These are phyloP conservation scores for Suillus brevipes DNA, from an alignment of 768 basidiomycete species.

Conservation along the genomic window DNA sequence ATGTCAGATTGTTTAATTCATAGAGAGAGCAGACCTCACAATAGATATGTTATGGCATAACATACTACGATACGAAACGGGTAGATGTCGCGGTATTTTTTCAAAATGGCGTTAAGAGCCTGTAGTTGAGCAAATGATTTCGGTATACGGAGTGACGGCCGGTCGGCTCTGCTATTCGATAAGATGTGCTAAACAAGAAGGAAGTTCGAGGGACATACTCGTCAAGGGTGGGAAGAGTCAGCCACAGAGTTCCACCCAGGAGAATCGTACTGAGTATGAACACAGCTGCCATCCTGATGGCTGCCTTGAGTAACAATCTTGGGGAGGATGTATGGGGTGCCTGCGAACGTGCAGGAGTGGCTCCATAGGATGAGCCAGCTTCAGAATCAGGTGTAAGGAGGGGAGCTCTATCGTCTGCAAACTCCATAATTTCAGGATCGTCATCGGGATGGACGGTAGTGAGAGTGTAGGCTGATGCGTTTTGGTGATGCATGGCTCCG, in stretches of 20 bases:
- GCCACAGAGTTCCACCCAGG: slow-evolving; percentile 77
- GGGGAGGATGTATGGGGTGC: slow-evolving; percentile 40
- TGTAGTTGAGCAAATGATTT: slow-evolving; percentile 87
- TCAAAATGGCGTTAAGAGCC: slow-evolving; percentile 78
- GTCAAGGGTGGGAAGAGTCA: slow-evolving; percentile 77
- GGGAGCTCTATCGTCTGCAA: slow-evolving; percentile 39
- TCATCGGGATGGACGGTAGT: slow-evolving; percentile 48
- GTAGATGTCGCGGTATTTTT: slow-evolving; percentile 90
- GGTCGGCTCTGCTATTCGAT: slow-evolving; percentile 61
- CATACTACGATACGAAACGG: slow-evolving; percentile 83
- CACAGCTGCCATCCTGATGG: slow-evolving; percentile 79
- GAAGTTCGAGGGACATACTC: slow-evolving; percentile 50
- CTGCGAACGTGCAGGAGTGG: slow-evolving; percentile 38
- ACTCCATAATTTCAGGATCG: slow-evolving; percentile 19
- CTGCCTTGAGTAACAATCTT: slow-evolving; percentile 73
- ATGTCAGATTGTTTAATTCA: slow-evolving; percentile 12
- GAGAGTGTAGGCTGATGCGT: slow-evolving; percentile 63
- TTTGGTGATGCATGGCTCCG: slow-evolving; percentile 27
- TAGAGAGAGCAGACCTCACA: slow-evolving; percentile 55
- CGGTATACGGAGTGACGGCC: slow-evolving; percentile 75
- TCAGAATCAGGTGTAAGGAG: slow-evolving; percentile 43
- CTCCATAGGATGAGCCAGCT: slow-evolving; percentile 47
- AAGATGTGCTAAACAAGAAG: slow-evolving; percentile 5
- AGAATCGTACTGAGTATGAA: slow-evolving; percentile 69
- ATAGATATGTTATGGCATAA: slow-evolving; percentile 88